A percentile compares a stretch with the other conserved stretches of the same genome.
phyloP scores from a whole-genome alignment of 2,329 filamentous ascomycete genomes.

The Verruconis gallopava region DNA sequence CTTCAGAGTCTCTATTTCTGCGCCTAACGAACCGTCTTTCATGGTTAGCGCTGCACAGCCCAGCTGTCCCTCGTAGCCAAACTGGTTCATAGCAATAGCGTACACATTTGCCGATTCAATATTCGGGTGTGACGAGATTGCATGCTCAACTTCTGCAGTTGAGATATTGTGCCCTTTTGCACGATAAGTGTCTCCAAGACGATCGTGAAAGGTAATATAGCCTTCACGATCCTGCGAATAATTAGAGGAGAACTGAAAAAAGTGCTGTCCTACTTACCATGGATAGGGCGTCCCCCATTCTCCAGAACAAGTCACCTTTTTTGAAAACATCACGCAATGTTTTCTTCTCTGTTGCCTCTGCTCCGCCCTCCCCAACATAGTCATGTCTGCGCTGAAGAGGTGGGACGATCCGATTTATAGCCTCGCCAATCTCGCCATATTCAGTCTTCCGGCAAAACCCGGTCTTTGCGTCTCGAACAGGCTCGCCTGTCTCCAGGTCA shows the following conservation, averaged over 20 bases:
- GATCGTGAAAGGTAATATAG: neutral
- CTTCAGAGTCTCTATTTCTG: neutral
- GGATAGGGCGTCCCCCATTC: neutral
- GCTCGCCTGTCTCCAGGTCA: conserved; percentile 2
- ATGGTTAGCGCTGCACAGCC: conserved; percentile 1
- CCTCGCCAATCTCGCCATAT: conserved; percentile 1
- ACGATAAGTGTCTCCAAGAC: conserved; percentile 3
- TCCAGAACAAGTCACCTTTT: neutral
- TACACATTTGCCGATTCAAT: conserved; percentile 1
- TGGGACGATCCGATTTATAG: neutral
- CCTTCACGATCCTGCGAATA: neutral
- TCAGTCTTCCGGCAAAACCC: neutral
- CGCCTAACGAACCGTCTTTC: neutral
- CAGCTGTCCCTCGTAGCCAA: neutral
- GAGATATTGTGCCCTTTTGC: conserved; percentile 1
- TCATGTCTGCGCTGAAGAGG: neutral
- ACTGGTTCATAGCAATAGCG: neutral
- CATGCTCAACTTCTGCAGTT: neutral
- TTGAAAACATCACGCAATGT: neutral
- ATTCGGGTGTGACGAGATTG: neutral
- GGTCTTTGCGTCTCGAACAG: neutral
- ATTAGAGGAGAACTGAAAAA: neutral
- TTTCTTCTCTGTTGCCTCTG: neutral
- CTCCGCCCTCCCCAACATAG: conserved; percentile 1
- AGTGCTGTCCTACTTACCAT: no score